phyloP scores from a whole-genome alignment of 352 stramenopile genomes.

The Globisporangium sylvaticum region DNA sequence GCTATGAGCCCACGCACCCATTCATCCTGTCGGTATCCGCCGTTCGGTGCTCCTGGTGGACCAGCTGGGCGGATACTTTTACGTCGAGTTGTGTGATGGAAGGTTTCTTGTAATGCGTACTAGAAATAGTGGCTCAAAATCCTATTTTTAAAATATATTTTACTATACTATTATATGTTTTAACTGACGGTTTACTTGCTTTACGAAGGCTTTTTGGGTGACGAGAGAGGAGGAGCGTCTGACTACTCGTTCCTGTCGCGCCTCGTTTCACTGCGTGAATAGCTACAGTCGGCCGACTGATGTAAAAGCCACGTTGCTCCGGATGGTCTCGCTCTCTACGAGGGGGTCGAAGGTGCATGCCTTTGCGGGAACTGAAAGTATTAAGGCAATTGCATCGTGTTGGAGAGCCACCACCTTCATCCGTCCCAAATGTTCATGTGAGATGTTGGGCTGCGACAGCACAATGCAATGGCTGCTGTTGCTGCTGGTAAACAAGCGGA shows the following conservation, averaged over 20 bases:
- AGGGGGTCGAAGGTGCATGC: background rate
- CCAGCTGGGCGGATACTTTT: conserved; percentile 7
- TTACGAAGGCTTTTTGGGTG: background rate
- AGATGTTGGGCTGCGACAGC: background rate
- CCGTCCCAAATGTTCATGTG: background rate
- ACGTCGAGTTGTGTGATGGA: background rate
- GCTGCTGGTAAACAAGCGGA: background rate
- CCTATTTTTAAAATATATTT: background rate
- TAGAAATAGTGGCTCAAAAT: background rate
- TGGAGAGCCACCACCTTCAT: background rate
- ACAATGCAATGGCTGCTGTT: background rate
- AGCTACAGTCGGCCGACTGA: background rate
- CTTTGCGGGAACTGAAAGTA: background rate
- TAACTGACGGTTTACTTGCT: background rate
- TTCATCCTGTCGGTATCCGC: background rate
- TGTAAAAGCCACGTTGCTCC: conserved; percentile 9
- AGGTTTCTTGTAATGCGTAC: conserved; percentile 1
- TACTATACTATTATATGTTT: background rate
- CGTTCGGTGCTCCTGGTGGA: conserved; percentile 5
- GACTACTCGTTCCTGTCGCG: conserved; percentile 3
- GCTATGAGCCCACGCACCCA: background rate
- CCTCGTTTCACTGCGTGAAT: background rate
- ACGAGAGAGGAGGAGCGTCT: background rate
- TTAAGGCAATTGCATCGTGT: background rate
- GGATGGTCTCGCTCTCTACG: conserved; percentile 1